Conservation (phyloP, 2,329 filamentous ascomycete genomes). For the Xylariaceae sp. region DNA sequence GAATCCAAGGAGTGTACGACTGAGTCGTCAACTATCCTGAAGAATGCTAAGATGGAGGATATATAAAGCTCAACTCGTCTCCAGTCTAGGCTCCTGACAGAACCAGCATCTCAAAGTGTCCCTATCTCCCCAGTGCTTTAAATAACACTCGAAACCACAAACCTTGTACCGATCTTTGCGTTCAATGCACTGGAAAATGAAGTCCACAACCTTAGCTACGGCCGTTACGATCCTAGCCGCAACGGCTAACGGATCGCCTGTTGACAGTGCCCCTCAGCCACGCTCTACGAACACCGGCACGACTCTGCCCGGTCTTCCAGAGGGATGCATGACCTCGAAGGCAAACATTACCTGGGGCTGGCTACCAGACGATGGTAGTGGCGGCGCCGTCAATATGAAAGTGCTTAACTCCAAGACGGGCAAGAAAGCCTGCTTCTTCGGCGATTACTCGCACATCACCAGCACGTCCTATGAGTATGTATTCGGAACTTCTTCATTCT, state of each 20-base stretch:
- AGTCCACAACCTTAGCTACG: background rate
- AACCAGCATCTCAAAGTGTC: too few species aligned
- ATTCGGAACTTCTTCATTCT: background rate
- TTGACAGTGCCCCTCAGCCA: background rate
- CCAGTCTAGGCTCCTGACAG: too few species aligned
- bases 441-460: conserved; percentile 30
- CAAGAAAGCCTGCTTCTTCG: conserved; percentile 26
- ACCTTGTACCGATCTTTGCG: too few species aligned
- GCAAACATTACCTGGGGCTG: conserved; percentile 29
- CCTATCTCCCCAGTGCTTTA: too few species aligned
- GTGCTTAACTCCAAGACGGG: conserved; percentile 13
- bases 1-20: too few species aligned
- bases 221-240: background rate
- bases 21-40: too few species aligned
- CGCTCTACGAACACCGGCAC: background rate
- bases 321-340: conserved; percentile 6
- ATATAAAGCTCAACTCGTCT: too few species aligned
- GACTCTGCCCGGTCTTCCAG: background rate
- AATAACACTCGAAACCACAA: too few species aligned
- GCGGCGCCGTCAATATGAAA: conserved; percentile 15
- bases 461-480: conserved; percentile 15
- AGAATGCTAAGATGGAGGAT: too few species aligned
- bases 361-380: conserved; percentile 24
- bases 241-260: background rate
- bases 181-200: background rate